Conservation (phyloP, 1,284 basidiomycete species). For the Boletus semigastroideus region DNA sequence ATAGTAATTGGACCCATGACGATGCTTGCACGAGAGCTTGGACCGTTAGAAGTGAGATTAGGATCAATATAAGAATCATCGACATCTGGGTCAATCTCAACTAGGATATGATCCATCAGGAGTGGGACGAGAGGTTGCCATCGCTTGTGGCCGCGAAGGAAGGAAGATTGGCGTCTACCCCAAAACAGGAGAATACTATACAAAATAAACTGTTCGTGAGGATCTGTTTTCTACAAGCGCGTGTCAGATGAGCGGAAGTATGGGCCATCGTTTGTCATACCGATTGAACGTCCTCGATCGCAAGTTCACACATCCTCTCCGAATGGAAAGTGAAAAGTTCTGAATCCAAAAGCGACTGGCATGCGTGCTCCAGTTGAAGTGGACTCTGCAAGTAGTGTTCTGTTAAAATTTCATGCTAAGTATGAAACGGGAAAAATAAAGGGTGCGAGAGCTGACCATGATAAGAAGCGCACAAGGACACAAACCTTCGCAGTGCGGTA, state of each 20-base stretch:
- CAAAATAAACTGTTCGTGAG: conserved; percentile 79
- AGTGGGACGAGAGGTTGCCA: conserved; percentile 83
- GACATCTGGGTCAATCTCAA: conserved; percentile 66
- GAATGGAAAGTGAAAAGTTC: conserved; percentile 88
- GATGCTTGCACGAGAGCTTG: conserved; percentile 39
- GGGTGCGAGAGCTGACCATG: conserved; percentile 60
- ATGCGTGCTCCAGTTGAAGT: conserved; percentile 80
- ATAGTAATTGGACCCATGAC: conserved; percentile 62
- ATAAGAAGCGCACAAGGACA: conserved; percentile 78
- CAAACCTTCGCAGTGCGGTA: conserved; percentile 71
- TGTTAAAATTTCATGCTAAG: conserved; percentile 33
- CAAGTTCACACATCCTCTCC: conserved; percentile 81
- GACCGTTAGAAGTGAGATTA: conserved; percentile 30
- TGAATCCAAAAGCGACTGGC: conserved; percentile 70
- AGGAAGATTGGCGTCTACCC: conserved; percentile 66
- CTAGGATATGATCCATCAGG: conserved; percentile 75
- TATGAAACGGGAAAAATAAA: conserved; percentile 10
- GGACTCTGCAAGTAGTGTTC: conserved; percentile 81
- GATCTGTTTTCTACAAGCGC: conserved; percentile 73
- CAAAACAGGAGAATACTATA: conserved; percentile 78
- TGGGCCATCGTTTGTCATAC: conserved; percentile 41
- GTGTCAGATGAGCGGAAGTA: conserved; percentile 1
- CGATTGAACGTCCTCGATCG: conserved; percentile 67
- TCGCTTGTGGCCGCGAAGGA: conserved; percentile 76
- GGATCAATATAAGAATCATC: conserved; percentile 58